Evolutionary conservation across 345 rosid species (phyloP), one percentile per base, ranked within the genome.

Genomic region (Xanthoceras sorbifolium): DNA sequence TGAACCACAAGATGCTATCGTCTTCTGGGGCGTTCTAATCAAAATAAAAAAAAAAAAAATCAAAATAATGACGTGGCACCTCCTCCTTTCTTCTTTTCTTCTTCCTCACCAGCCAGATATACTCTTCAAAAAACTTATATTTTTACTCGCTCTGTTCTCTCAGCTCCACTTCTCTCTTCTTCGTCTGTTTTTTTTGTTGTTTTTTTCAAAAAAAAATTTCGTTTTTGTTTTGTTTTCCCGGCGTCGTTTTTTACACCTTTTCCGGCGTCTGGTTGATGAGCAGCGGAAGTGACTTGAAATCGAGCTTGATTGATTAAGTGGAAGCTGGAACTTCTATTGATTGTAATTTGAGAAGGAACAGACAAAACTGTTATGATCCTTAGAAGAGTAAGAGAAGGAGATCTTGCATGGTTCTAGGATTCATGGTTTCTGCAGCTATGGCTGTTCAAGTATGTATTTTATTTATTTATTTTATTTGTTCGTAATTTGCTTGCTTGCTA

Each of bases 1-100:
- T 76, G 88, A 89, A 86, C 93, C 97, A 89, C 97, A 90, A 88
- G 91, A 89, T 87, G 84, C 78, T 69, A 79, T 83, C 60, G 25
- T 75, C 38, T 80, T 86, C 92, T 85, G 86, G 88, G 84, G 83
- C 85, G 80, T 82, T 84, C 89, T 67, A n/a, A 68, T 74, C 44
- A 64, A 46, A 10, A 6, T 9, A 74, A 59, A 60, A 2, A 1
- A 23, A 54, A 78, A 3, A 46, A 40, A n/a, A n/a, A n/a, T n/a
- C n/a, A 50, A 36, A n/a, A 52, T 52, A 55, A 50, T 85, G 91
- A 92, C 93, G 97, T 92, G 94, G 89, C 97, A 77, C 23, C 86
- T 64, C 67, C 34, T 64, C 55, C 76, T 72, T 77, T 55, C 78
- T 32, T 38, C 65, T 66, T 69, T 64, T 74, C 55, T 38, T 20